These are phyloP conservation scores for Dryas alaskensis DNA, from an alignment of 306 rosid species.

Conservation along the genomic window DNA sequence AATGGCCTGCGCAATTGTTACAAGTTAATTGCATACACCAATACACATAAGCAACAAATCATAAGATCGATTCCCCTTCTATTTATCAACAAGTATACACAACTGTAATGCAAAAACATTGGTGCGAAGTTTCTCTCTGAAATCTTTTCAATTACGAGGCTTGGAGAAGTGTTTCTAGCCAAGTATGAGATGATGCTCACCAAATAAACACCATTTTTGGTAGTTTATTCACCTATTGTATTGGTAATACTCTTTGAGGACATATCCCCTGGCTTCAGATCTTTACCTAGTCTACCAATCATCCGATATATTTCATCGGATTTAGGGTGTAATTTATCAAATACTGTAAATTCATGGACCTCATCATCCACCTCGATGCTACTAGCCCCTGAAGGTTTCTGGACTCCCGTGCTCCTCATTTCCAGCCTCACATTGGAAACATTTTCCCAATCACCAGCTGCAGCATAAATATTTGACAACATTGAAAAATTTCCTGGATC, in stretches of 20 bases:
- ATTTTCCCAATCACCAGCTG: conserved; percentile 70
- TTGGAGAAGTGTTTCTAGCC: not conserved
- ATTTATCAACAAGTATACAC: conserved; percentile 2
- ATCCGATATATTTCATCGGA: conserved; percentile 62
- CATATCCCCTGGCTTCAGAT: conserved; percentile 53
- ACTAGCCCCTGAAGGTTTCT: conserved; percentile 82
- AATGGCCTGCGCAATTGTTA: not conserved
- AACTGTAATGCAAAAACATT: not conserved
- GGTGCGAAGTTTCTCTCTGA: not conserved
- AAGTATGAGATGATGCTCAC: not conserved
- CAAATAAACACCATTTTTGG: conserved; percentile 11
- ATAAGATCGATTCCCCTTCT: conserved; percentile 6
- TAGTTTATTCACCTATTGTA: conserved; percentile 21
- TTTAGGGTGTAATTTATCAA: conserved; percentile 70
- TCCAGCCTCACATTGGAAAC: conserved; percentile 56
- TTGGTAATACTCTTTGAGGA: conserved; percentile 21
- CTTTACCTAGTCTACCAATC: conserved; percentile 58
- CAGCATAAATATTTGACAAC: conserved; percentile 80
- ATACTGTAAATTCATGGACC: conserved; percentile 73
- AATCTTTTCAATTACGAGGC: conserved; percentile 2
- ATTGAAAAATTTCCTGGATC: conserved; percentile 67
- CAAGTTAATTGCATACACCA: not conserved
- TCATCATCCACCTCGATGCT: conserved; percentile 62
- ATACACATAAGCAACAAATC: conserved; percentile 4
- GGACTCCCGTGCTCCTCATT: conserved; percentile 60